A percentile compares a stretch with the other conserved stretches of the same genome.
Evolutionary conservation across 2,329 filamentous ascomycete species (phyloP).

Genomic region (Aschersonia sp.): DNA sequence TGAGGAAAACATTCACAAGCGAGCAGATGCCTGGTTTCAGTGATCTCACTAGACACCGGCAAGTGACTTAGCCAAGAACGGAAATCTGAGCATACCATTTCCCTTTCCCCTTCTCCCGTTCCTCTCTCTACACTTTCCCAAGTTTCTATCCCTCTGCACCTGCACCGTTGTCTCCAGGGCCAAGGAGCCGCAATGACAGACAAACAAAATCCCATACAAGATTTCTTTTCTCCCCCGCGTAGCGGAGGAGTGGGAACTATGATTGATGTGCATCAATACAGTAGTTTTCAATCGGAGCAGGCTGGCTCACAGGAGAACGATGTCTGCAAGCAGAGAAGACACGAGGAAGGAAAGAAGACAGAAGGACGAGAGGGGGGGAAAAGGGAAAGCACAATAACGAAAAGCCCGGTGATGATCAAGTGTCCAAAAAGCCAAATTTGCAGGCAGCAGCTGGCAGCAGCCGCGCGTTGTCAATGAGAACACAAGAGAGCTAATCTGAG

Average conservation of each 20-base stretch:
- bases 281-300: constrained; percentile 43
- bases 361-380: neutral
- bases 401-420: constrained; percentile 33
- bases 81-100: constrained; percentile 30
- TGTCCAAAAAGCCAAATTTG: constrained; percentile 45
- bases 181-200: constrained; percentile 21
- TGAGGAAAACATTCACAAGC: too few relatives aligned
- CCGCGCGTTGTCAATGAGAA: constrained; percentile 36
- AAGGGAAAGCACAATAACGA: neutral
- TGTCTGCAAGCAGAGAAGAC: neutral
- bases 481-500: constrained; percentile 43
- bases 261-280: constrained; percentile 3
- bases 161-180: neutral
- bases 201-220: constrained; percentile 4
- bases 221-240: neutral
- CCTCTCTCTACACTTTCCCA: neutral
- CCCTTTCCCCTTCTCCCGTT: neutral
- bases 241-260: neutral
- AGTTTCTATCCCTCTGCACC: neutral
- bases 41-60: too few relatives aligned
- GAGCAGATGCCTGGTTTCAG: too few relatives aligned
- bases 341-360: neutral
- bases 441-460: constrained; percentile 26
- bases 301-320: constrained; percentile 11
- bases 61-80: constrained; percentile 19